Conservation (phyloP, 2,329 filamentous ascomycete genomes). For the Diaporthe citriasiana region DNA sequence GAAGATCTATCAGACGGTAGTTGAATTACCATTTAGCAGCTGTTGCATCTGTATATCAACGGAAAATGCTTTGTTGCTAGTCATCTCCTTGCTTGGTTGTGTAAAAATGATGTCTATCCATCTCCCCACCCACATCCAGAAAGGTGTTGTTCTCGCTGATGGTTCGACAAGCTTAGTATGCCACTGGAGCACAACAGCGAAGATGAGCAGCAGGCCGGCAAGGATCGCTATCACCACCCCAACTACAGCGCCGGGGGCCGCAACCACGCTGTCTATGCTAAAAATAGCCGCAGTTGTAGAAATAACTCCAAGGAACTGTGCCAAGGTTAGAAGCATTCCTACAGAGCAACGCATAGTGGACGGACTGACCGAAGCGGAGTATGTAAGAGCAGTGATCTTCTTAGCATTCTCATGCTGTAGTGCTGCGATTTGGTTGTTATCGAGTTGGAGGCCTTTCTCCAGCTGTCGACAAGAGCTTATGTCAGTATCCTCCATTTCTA, state of each 20-base stretch:
- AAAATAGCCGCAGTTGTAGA: constrained; percentile 7
- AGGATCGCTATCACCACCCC: neutral
- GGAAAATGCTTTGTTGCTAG: neutral
- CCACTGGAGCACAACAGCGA: neutral
- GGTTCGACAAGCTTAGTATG: neutral
- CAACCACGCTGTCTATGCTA: neutral
- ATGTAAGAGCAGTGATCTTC: neutral
- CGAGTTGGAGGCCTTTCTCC: constrained; percentile 6
- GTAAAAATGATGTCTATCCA: neutral
- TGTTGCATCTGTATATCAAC: neutral
- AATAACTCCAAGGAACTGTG: neutral
- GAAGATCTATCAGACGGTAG: neutral
- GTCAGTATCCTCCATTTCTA: neutral
- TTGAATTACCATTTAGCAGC: neutral
- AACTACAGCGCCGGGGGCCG: neutral
- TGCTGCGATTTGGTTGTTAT: neutral
- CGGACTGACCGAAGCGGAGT: neutral
- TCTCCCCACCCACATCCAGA: neutral
- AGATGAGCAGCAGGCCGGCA: neutral
- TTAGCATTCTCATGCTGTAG: neutral
- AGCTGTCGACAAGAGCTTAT: neutral
- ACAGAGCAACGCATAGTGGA: too few relatives aligned
- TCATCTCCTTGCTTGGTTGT: neutral
- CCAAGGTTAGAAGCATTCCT: neutral
- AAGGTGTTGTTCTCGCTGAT: neutral